These are phyloP conservation scores for Cytospora mali DNA, from an alignment of 2,329 filamentous ascomycete species.

Conservation along the genomic window DNA sequence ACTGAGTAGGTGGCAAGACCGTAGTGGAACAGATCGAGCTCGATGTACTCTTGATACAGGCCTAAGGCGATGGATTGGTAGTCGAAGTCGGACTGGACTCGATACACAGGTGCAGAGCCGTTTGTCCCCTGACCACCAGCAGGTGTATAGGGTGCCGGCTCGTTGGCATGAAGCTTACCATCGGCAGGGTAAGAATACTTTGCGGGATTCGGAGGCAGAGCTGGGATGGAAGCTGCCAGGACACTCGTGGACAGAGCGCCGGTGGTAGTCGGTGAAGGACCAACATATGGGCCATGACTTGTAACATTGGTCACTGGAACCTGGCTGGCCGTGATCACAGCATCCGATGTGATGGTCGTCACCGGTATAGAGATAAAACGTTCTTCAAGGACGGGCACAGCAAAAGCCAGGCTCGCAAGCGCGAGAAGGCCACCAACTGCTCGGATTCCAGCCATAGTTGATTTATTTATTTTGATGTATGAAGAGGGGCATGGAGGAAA, in stretches of 20 bases:
- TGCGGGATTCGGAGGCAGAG: slow-evolving; percentile 59
- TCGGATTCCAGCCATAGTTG: slow-evolving; percentile 19
- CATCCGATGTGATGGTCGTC: slow-evolving; percentile 40
- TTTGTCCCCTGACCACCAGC: slow-evolving; percentile 77
- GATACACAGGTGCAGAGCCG: slow-evolving; percentile 74
- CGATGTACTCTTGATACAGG: slow-evolving; percentile 83
- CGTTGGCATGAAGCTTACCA: slow-evolving; percentile 65
- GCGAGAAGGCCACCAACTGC: slow-evolving; percentile 29
- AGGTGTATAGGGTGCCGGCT: slow-evolving; percentile 74
- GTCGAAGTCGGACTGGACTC: slow-evolving; percentile 80
- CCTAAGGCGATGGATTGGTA: slow-evolving; percentile 75
- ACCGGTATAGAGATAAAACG: slow-evolving; percentile 38
- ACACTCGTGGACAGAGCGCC: slow-evolving; percentile 66
- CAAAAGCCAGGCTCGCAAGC: slow-evolving; percentile 30
- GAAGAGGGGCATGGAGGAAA: neutral
- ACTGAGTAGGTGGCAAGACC: slow-evolving; percentile 70
- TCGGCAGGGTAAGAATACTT: slow-evolving; percentile 73
- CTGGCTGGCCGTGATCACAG: slow-evolving; percentile 32
- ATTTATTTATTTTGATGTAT: neutral
- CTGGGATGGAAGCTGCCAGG: slow-evolving; percentile 59
- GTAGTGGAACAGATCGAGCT: slow-evolving; percentile 80
- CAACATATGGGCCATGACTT: slow-evolving; percentile 69
- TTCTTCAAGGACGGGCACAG: slow-evolving; percentile 35
- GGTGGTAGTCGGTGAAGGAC: slow-evolving; percentile 65
- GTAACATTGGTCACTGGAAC: slow-evolving; percentile 58